Conservation (phyloP, 176 grass and related monocot species). For the Ensete ventricosum region DNA sequence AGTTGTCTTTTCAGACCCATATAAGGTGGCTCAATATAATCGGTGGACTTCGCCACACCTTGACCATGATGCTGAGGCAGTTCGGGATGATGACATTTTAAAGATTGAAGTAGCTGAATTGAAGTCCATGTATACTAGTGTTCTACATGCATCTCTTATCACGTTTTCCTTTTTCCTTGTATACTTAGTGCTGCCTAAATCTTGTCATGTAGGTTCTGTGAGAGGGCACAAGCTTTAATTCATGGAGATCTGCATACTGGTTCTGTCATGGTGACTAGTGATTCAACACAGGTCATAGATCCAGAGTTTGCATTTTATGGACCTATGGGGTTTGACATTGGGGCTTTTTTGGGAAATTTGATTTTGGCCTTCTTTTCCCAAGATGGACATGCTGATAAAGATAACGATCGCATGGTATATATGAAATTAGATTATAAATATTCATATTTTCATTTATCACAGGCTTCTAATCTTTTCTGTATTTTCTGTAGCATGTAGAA, state of each 20-base stretch:
- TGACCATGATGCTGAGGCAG: slow-evolving; percentile 63
- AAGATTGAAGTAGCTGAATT: slow-evolving; percentile 66
- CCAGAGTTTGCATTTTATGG: slow-evolving; percentile 88
- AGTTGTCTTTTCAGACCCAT: slow-evolving; percentile 91
- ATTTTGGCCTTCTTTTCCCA: slow-evolving; percentile 86
- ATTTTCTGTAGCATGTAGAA: slow-evolving; percentile 21
- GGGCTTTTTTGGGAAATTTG: slow-evolving; percentile 87
- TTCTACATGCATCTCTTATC: not conserved
- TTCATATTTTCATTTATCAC: too few species aligned
- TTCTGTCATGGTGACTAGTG: slow-evolving; percentile 76
- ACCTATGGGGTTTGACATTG: slow-evolving; percentile 88
- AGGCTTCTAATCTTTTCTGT: slow-evolving; percentile 7
- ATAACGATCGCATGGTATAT: slow-evolving; percentile 64
- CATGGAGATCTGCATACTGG: slow-evolving; percentile 93
- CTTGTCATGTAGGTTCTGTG: slow-evolving; percentile 58
- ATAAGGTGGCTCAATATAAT: slow-evolving; percentile 58
- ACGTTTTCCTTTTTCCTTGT: not conserved
- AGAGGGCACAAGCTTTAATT: slow-evolving; percentile 90
- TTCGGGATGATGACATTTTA: slow-evolving; percentile 47
- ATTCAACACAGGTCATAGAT: slow-evolving; percentile 93
- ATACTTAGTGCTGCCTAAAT: not conserved
- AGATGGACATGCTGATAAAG: slow-evolving; percentile 70
- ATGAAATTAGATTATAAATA: not conserved
- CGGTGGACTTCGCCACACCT: slow-evolving; percentile 71
- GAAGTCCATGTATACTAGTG: slow-evolving; percentile 48